Base-by-base conservation (phyloP, 192 early-diverging fungal species). In the Coemansia sp. region DNA sequence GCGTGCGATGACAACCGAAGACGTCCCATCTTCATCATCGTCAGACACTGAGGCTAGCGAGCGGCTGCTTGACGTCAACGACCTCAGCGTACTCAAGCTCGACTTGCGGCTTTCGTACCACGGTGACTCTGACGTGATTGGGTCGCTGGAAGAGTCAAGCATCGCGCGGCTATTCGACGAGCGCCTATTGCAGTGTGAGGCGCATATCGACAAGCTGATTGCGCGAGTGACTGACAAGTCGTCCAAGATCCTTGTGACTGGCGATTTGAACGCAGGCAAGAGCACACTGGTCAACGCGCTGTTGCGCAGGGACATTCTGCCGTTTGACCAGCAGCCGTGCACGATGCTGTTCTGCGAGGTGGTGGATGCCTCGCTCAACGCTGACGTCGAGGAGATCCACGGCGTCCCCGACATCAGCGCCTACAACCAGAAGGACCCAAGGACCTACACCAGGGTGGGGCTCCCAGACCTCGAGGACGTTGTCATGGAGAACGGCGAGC, bases 241-340 rank as follows among this genome's bases (percentile, higher is more conserved):
- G 27, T 96, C 95, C 43, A 93, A 93, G 79, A 94, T 99, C 10
- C 82, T 99, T 18, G 94, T 99, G 52, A 97, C 96, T 13, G 98
- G 98, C 59, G 98, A 99, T 79, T 78, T 99, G 63, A 99, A 99
- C 68, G 95, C 95, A 11, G 98, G 98, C 52, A 99, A 99, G 82
- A 91, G 88, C 43, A 98, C 98, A 9, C 93, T 99, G 70, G 95
- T 99, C 30, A 99, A 99, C 70, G 93, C 98, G 32, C 82, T 99
- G 47, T 85, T 99, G 63, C 88, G 95, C 38, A 85, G 91, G 44
- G 90, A 94, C 60, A 87, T 99, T 15, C 86, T 98, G 22, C 98
- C 98, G 3, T 87, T 89, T 55, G 98, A 99, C 79, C 98, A 99
- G 76, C 95, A 99, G 78, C 98, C 98, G 15, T 97, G 95, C 85